phyloP scores from a whole-genome alignment of 495 filamentous ascomycete genomes.

The Aeminium ludgeri region DNA sequence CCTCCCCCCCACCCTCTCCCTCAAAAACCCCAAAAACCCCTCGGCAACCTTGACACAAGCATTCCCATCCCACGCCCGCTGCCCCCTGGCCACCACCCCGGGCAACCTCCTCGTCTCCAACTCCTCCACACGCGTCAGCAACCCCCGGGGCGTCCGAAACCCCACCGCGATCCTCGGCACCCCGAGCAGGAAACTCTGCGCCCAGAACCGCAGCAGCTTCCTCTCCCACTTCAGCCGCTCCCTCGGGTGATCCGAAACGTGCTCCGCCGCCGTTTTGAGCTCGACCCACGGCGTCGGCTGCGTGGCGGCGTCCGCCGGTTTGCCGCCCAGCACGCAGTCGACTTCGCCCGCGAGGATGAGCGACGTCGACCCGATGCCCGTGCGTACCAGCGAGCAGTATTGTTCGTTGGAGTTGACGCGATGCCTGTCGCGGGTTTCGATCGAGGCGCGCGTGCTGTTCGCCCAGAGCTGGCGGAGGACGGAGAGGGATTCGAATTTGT shows the following conservation, averaged over 20 bases:
- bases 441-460: slow-evolving; percentile 44
- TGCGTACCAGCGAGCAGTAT: slow-evolving; percentile 84
- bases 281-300: slow-evolving; percentile 79
- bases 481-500: slow-evolving; percentile 86
- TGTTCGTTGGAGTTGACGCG: slow-evolving; percentile 74
- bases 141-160: slow-evolving; percentile 59
- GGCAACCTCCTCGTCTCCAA: slow-evolving; percentile 65
- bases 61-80: slow-evolving; percentile 68
- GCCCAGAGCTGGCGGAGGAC: slow-evolving; percentile 59
- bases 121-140: slow-evolving; percentile 53
- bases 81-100: slow-evolving; percentile 44
- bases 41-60: slow-evolving; percentile 77
- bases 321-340: slow-evolving; percentile 79
- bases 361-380: slow-evolving; percentile 54
- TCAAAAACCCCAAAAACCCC: slow-evolving; percentile 41
- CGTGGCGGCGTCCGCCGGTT: slow-evolving; percentile 45
- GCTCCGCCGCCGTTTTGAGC: slow-evolving; percentile 73
- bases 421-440: slow-evolving; percentile 48
- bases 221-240: slow-evolving; percentile 63
- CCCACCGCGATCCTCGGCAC: slow-evolving; percentile 86
- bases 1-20: slow-evolving; percentile 30
- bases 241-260: slow-evolving; percentile 29
- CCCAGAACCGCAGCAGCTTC: slow-evolving; percentile 90
- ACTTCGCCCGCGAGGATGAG: slow-evolving; percentile 88
- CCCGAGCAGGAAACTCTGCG: slow-evolving; percentile 85